Evolutionary conservation across 768 basidiomycete genomes (phyloP), one percentile per base, ranked within the genome.

Genomic region (Tubosaeta sp.): DNA sequence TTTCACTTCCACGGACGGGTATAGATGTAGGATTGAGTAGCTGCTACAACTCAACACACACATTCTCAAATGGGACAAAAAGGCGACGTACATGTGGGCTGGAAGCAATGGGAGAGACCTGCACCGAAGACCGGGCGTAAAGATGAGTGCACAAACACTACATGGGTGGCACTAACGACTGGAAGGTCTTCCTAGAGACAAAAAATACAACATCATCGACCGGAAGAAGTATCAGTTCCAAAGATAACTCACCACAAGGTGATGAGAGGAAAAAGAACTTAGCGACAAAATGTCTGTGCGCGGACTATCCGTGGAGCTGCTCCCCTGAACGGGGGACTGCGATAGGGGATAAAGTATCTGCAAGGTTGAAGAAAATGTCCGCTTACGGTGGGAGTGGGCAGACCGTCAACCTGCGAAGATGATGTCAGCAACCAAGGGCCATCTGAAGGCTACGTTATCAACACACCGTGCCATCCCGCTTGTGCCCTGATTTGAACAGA

Each of bases 351-450:
- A 7, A 6, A 32, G n/a, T 2, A 19, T 41, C 1, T 3, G 13
- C 19, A 14, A 33, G 3, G 14, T 32, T 41, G 11, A n/a, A 9
- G 35, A 39, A 5, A 5, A 44, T 12, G 14, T 6, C 26, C 33
- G 42, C 56, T n/a, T 53, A 64, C n/a, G n/a, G n/a, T n/a, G n/a
- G n/a, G 32, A 43, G 42, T 31, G 19, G 5, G 54, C 3, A 34
- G 22, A n/a, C 17, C 43, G 26, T 43, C 29, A 14, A 19, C n/a
- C 61, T 63, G 3, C 6, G 11, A 32, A 42, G n/a, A 29, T 6
- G 17, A 33, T 3, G 27, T 54, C 45, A 51, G 38, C 1, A 0
- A 25, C 12, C 16, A 2, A 26, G 29, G 38, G 26, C 6, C 3
- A 10, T 25, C 43, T 8, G 6, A 8, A n/a, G 13, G n/a, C 4